A percentile compares a stretch with the other conserved stretches of the same genome.
Conservation (phyloP, 108 stramenopile genomes). For the Mayamaea pseudoterrestris region DNA sequence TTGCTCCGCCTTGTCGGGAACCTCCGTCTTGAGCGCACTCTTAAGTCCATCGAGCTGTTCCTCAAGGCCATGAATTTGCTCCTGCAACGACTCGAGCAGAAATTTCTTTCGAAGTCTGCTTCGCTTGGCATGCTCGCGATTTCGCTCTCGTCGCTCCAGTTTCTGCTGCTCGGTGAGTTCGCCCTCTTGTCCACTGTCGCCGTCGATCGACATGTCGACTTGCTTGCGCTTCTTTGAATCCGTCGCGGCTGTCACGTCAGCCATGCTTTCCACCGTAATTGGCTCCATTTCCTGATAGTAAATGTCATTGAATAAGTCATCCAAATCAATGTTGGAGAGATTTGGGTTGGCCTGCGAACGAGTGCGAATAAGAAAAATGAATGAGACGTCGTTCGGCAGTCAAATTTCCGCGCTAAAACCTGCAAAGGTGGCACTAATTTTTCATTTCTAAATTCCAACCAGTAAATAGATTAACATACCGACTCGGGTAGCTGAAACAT, state of each 20-base stretch:
- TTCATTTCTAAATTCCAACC: no score
- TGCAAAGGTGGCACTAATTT: no score
- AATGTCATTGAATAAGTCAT: slow-evolving; percentile 79
- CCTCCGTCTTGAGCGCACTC: slow-evolving; percentile 42
- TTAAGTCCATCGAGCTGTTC: slow-evolving; percentile 67
- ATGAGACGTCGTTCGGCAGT: no score
- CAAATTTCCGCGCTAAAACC: no score
- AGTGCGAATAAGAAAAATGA: no score
- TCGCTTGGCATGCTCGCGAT: slow-evolving; percentile 92
- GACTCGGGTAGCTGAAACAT: no score
- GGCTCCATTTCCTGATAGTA: slow-evolving; percentile 30
- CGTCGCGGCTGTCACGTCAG: slow-evolving; percentile 7
- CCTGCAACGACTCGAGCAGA: slow-evolving; percentile 87
- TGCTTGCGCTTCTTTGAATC: slow-evolving; percentile 22
- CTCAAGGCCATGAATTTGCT: slow-evolving; percentile 85
- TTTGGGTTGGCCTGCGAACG: background rate
- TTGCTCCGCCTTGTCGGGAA: slow-evolving; percentile 45
- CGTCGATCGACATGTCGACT: slow-evolving; percentile 1
- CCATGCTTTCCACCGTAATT: slow-evolving; percentile 24
- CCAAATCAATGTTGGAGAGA: slow-evolving; percentile 50
- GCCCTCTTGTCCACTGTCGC: slow-evolving; percentile 5
- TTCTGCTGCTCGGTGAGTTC: slow-evolving; percentile 74
- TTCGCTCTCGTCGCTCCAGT: slow-evolving; percentile 74
- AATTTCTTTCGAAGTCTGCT: slow-evolving; percentile 96
- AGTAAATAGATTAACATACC: no score